These are phyloP conservation scores for Acacia concinna DNA, from an alignment of 331 rosid species.

Conservation along the genomic window DNA sequence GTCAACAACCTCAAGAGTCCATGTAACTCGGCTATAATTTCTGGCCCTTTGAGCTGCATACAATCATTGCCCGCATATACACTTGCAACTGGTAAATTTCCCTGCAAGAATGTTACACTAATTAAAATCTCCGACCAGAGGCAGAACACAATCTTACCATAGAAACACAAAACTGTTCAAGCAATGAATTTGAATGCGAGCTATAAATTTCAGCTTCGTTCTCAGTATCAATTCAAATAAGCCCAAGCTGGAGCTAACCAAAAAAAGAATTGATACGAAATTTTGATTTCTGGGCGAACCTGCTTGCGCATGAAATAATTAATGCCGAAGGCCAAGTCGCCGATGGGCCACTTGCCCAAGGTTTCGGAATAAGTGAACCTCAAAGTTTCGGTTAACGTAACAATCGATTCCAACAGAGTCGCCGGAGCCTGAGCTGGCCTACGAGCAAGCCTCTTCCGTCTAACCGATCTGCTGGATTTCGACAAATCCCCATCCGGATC, in stretches of 20 bases:
- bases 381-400: conserved; percentile 78
- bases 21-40: conserved; percentile 64
- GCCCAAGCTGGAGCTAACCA: not conserved
- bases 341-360: conserved; percentile 94
- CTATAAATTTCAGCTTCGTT: not conserved
- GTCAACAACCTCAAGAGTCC: conserved; percentile 71
- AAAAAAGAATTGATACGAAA: not conserved
- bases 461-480: conserved; percentile 60
- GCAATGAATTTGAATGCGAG: not conserved
- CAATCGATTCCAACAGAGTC: conserved; percentile 75
- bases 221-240: not conserved
- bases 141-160: not conserved
- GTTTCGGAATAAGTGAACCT: conserved; percentile 89
- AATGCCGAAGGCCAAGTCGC: conserved; percentile 96
- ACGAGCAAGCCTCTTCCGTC: conserved; percentile 67
- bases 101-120: conserved; percentile 49
- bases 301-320: conserved; percentile 90
- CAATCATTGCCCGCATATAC: conserved; percentile 79
- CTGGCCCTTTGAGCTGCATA: conserved; percentile 73
- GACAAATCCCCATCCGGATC: conserved; percentile 51
- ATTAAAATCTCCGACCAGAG: conserved; percentile 3
- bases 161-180: not conserved
- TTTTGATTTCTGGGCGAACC: conserved; percentile 41
- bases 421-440: conserved; percentile 96
- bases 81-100: conserved; percentile 81